Evolutionary conservation across 2,329 filamentous ascomycete genomes (phyloP), one percentile per base, ranked within the genome.

Genomic region (Cercospora brassicicola): DNA sequence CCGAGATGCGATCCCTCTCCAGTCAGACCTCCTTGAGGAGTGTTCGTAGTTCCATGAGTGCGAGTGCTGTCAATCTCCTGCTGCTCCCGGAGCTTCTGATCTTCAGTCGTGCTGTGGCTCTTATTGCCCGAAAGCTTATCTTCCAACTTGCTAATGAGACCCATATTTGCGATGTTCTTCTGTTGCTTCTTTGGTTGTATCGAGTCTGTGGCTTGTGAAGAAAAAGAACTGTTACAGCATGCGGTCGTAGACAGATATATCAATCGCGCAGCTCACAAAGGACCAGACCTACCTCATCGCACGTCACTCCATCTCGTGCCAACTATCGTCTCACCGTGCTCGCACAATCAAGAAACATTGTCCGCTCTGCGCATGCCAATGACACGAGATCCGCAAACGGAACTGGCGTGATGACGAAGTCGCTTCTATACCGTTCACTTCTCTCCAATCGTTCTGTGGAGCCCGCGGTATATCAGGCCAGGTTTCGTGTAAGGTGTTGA

Each of bases 101-200:
- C 62, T 28, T 65, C 62, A 8, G 62, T 68, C 2, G 64, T 61
- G 30, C 20, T 61, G 59, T 65, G 57, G 42, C 64, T 67, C 59
- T 71, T 71, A 51, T 65, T 67, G 67, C 69, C 63, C 28, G 66
- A 68, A 31, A 68, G 68, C 70, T 72, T 72, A 20, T 72, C 65
- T 66, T 72, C 68, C 36, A 72, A 65, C 28, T 72, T 72, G 59
- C 63, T 53, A 30, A 72, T 60, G 42, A 70, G 31, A 60, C 70
- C 67, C 70, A 72, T 72, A 64, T 48, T 65, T 30, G 36, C 15
- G 48, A 55, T 61, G 10, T 45, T 5, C 53, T 57, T 30, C 15
- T 10, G 10, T 26, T 51, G 45, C 31, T 26, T 36, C 18, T 56
- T 33, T 8, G 28, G 6, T 28, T 53, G 20, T 45, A 13, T 63